phyloP scores from a whole-genome alignment of 495 filamentous ascomycete species.

The Aspergillus incahuasiensis region DNA sequence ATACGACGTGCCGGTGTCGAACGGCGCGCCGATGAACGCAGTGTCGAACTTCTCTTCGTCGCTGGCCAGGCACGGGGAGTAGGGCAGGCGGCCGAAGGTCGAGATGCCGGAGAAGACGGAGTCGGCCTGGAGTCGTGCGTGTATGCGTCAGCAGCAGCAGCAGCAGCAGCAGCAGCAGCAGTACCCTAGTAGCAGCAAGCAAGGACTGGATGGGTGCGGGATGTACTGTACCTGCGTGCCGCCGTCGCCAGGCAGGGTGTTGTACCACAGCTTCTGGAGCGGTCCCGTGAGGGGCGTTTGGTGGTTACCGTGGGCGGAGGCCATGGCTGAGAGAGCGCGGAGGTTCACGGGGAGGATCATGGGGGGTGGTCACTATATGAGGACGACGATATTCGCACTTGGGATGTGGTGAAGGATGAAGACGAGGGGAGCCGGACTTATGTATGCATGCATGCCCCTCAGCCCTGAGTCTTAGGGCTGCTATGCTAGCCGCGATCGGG shows the following conservation, averaged over 20 bases:
- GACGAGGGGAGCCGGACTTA: background rate
- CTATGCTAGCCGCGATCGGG: too few species aligned
- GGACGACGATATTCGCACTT: background rate
- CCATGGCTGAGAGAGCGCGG: slow-evolving; percentile 34
- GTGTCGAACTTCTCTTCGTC: slow-evolving; percentile 72
- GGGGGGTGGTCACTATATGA: background rate
- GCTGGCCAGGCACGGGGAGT: slow-evolving; percentile 71
- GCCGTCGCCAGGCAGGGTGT: slow-evolving; percentile 61
- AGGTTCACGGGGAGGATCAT: slow-evolving; percentile 22
- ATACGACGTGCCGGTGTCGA: slow-evolving; percentile 68
- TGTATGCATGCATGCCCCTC: background rate
- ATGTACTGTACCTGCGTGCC: slow-evolving; percentile 52
- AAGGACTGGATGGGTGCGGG: too few species aligned
- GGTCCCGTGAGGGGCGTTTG: slow-evolving; percentile 56
- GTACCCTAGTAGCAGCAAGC: too few species aligned
- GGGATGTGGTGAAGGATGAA: background rate
- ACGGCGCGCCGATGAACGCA: slow-evolving; percentile 64
- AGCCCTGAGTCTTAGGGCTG: too few species aligned
- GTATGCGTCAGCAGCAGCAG: too few species aligned
- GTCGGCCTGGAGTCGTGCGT: slow-evolving; percentile 48
- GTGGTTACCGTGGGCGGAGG: slow-evolving; percentile 47
- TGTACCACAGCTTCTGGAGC: slow-evolving; percentile 58
- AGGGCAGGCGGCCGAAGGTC: slow-evolving; percentile 74
- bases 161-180: too few species aligned
- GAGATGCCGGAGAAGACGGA: slow-evolving; percentile 69